A percentile compares a stretch with the other conserved stretches of the same genome.
Conservation (phyloP, 2,329 filamentous ascomycete species). For the Aspergillus sp. region DNA sequence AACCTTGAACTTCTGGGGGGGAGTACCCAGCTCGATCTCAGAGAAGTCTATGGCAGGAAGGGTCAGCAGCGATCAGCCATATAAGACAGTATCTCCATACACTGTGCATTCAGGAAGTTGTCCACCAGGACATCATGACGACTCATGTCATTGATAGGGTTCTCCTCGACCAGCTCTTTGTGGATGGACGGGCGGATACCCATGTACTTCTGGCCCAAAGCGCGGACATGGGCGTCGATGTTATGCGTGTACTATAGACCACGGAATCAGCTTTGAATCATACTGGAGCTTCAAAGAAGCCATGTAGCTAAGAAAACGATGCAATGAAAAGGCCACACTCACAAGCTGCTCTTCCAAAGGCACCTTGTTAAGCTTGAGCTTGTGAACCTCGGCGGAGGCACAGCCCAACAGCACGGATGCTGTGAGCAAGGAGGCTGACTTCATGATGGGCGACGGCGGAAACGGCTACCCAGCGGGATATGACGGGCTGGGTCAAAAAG, state of each 20-base stretch:
- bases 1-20: constrained; percentile 95
- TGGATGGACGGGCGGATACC: constrained; percentile 71
- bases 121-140: constrained; percentile 82
- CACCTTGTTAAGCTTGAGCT: constrained; percentile 97
- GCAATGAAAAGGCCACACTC: constrained; percentile 43
- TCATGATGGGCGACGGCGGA: constrained; percentile 62
- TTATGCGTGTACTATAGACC: constrained; percentile 67
- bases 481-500: constrained; percentile 18
- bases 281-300: neutral
- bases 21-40: constrained; percentile 88
- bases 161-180: constrained; percentile 76
- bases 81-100: constrained; percentile 57
- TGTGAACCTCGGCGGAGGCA: constrained; percentile 84
- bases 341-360: constrained; percentile 90
- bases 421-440: constrained; percentile 77
- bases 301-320: neutral
- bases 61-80: constrained; percentile 14
- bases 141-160: constrained; percentile 65
- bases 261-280: constrained; percentile 15
- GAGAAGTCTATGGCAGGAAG: constrained; percentile 75
- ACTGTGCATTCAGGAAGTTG: constrained; percentile 99
- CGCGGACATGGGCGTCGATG: constrained; percentile 77
- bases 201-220: constrained; percentile 95
- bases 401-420: constrained; percentile 78
- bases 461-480: constrained; percentile 9